phyloP scores from a whole-genome alignment of 257 asterid species.

The Rubia yunnanensis region DNA sequence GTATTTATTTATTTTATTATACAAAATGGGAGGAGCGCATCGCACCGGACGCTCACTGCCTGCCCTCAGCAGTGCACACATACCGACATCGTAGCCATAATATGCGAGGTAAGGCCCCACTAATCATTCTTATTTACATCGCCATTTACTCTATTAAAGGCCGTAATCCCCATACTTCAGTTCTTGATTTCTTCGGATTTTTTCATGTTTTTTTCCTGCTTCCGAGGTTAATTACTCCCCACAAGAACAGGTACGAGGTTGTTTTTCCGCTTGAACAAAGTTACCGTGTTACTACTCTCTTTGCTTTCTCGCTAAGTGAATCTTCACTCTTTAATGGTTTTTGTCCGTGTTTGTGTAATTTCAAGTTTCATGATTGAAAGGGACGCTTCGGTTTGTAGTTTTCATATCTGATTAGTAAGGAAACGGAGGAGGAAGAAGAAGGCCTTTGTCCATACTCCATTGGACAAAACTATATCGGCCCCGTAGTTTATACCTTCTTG shows the following conservation, averaged over 20 bases:
- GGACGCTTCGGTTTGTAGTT: not conserved
- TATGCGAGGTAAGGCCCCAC: too few species aligned
- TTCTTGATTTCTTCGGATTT: not conserved
- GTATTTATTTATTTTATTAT: not conserved
- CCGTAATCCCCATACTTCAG: not conserved
- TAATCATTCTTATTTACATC: not conserved
- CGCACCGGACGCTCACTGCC: too few species aligned
- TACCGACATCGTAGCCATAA: too few species aligned
- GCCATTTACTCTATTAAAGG: not conserved
- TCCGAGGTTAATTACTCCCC: not conserved
- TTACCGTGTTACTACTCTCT: not conserved
- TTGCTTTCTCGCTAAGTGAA: not conserved
- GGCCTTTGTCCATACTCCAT: constrained; percentile 1
- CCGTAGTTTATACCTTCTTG: not conserved
- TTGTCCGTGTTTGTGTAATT: not conserved
- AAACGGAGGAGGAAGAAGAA: not conserved
- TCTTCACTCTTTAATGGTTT: not conserved
- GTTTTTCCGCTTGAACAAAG: not conserved
- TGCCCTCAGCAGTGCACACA: too few species aligned
- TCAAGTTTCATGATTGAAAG: not conserved
- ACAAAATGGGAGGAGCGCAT: not conserved
- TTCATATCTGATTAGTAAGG: not conserved
- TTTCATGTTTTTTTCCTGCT: not conserved
- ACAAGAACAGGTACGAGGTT: constrained; percentile 1
- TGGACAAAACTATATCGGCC: not conserved